phyloP scores from a whole-genome alignment of 441 rosid genomes.

The Geranium incanum region DNA sequence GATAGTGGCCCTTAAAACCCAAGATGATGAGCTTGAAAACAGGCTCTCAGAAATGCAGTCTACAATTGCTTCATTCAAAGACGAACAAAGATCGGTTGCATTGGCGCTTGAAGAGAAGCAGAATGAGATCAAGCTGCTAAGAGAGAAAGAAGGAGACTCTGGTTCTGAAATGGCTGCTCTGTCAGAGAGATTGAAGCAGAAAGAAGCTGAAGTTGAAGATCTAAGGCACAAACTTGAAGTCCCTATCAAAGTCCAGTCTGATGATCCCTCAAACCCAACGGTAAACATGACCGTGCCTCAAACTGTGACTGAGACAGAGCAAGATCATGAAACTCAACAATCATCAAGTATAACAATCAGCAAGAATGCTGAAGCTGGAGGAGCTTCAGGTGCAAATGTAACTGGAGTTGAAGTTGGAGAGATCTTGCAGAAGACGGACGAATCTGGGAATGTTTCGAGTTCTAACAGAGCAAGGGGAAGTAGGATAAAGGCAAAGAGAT shows the following conservation, averaged over 20 bases:
- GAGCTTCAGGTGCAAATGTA: conserved; percentile 15
- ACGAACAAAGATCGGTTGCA: conserved; percentile 40
- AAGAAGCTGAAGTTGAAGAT: conserved; percentile 40
- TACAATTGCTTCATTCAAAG: conserved; percentile 44
- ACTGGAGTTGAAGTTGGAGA: conserved; percentile 22
- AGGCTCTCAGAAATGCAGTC: conserved; percentile 46
- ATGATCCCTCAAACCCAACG: conserved; percentile 24
- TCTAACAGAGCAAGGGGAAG: conserved; percentile 13
- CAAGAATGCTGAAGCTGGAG: conserved; percentile 5
- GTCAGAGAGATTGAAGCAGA: conserved; percentile 39
- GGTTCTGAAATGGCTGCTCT: conserved; percentile 23
- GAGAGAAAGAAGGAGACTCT: conserved; percentile 18
- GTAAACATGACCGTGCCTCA: conserved; percentile 17
- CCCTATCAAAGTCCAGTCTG: conserved; percentile 23
- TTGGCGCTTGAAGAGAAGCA: conserved; percentile 40
- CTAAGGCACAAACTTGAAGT: conserved; percentile 34
- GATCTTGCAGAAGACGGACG: neutral
- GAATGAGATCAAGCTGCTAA: conserved; percentile 33
- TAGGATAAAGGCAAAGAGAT: conserved; percentile 27
- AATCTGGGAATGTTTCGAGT: conserved; percentile 5
- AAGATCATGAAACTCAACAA: conserved; percentile 13
- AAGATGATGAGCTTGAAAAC: conserved; percentile 43
- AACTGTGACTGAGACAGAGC: neutral
- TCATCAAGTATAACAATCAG: neutral
- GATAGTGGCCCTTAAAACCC: conserved; percentile 32